Evolutionary conservation across 129 eudicot genomes (phyloP).

Genomic region (Silybum marianum): DNA sequence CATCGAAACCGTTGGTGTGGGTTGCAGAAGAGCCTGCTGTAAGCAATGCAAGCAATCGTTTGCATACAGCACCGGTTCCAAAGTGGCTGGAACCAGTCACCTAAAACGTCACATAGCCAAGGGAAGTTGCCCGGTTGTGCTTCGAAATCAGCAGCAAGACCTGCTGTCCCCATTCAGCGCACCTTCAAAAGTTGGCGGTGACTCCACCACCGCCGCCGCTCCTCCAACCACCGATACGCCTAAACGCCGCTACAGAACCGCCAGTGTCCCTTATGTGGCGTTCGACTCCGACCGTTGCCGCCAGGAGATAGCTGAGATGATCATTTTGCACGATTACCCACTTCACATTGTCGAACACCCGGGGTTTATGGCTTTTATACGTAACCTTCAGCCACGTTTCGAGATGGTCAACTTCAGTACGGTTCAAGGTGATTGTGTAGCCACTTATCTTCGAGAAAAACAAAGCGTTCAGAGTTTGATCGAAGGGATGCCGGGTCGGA

Average conservation of each 20-base stretch:
- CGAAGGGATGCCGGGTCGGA: slow-evolving; percentile 79
- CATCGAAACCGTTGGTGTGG: slow-evolving; percentile 67
- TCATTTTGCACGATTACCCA: slow-evolving; percentile 88
- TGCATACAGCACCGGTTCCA: slow-evolving; percentile 93
- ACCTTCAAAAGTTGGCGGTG: slow-evolving; percentile 51
- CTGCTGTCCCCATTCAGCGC: slow-evolving; percentile 52
- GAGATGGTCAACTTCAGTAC: slow-evolving; percentile 80
- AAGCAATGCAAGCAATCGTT: slow-evolving; percentile 92
- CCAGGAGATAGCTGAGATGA: slow-evolving; percentile 87
- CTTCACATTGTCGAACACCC: slow-evolving; percentile 96
- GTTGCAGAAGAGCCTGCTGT: slow-evolving; percentile 83
- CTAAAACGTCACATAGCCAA: slow-evolving; percentile 97
- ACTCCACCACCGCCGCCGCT: slow-evolving; percentile 22
- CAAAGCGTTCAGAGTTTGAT: slow-evolving; percentile 67
- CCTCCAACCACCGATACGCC: slow-evolving; percentile 47
- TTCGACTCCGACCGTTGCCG: slow-evolving; percentile 84
- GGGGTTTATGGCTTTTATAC: slow-evolving; percentile 76
- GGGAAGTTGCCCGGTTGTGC: slow-evolving; percentile 74
- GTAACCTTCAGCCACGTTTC: slow-evolving; percentile 80
- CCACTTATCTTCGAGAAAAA: slow-evolving; percentile 76
- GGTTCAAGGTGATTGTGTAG: slow-evolving; percentile 91
- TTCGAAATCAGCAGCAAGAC: slow-evolving; percentile 54
- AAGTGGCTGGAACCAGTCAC: slow-evolving; percentile 96
- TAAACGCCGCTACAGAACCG: slow-evolving; percentile 70
- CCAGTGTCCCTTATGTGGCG: slow-evolving; percentile 54